These are phyloP conservation scores for Gynochthodes officinalis DNA, from an alignment of 257 asterid genomes.

Conservation along the genomic window DNA sequence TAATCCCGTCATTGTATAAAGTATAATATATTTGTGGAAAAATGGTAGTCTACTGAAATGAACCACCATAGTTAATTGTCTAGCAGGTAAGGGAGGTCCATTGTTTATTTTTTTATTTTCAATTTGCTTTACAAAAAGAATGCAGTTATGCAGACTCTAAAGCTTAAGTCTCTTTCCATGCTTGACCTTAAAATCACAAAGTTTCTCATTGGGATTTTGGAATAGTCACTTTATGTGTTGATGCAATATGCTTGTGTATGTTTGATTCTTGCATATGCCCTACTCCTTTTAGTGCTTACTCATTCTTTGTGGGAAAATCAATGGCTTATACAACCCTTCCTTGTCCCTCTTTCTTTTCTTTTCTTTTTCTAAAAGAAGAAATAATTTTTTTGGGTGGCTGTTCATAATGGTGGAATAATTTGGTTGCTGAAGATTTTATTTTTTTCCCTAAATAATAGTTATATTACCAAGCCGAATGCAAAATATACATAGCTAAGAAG, in stretches of 20 bases:
- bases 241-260: background rate
- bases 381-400: background rate
- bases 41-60: background rate
- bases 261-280: background rate
- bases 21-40: background rate
- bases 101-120: background rate
- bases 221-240: background rate
- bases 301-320: background rate
- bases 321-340: background rate
- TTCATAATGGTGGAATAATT: background rate
- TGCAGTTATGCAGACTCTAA: background rate
- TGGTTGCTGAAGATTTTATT: background rate
- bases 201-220: background rate
- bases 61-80: background rate
- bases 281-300: background rate
- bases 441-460: too few relatives aligned
- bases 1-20: background rate
- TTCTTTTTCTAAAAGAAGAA: background rate
- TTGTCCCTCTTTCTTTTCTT: background rate
- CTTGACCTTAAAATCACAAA: background rate
- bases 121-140: background rate
- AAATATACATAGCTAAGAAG: too few relatives aligned
- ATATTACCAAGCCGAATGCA: too few relatives aligned
- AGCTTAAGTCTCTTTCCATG: background rate
- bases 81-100: background rate